Evolutionary conservation across 2,329 filamentous ascomycete genomes (phyloP), one percentile per base, ranked within the genome.

Genomic region (Didymosphaeria variabile): DNA sequence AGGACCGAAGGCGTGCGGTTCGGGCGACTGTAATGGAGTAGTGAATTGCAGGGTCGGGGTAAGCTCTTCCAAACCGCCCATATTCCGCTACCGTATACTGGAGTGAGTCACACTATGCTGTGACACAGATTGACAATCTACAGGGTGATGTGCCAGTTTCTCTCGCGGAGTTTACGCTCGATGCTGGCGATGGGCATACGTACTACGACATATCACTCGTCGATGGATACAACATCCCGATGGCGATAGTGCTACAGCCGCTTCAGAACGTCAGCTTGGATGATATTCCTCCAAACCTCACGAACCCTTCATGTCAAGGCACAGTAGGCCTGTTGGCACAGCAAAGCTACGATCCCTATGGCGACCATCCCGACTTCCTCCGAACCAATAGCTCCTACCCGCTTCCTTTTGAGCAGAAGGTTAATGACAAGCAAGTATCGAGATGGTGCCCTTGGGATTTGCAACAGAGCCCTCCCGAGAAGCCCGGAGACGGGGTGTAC

Each of bases 181-280:
- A 87, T 53, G 90, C 89, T 31, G 89, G 90, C 32, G 79, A 84
- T 46, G 81, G 83, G 23, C 90, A 93, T 72, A 90, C 88, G 10
- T 95, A 92, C 76, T 94, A 94, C 79, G 92, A 95, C 76, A 91
- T 95, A 64, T 93, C 91, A 44, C 83, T 94, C 2, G 92, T 95
- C 23, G 92, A 95, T 73, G 92, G 92, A 52, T 94, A 94, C 84
- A 94, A 94, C 73, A 79, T 94, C 1, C 90, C 91, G 1, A 74
- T 94, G 63, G 89, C 87, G 32, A 86, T 86, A 40, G 77, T 84
- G 23, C 71, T 83, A 26, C 72, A 81, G 47, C 74, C 79, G 12
- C 85, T 88, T 23, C 83, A 85, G 57, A 89, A 91, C 68, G 84
- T 85, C 8, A 84, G 82, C 1, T 84, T 90, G 9, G 78, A 82